These are phyloP conservation scores for Xylariaceae sp. DNA, from an alignment of 2,329 filamentous ascomycete species.

Conservation along the genomic window DNA sequence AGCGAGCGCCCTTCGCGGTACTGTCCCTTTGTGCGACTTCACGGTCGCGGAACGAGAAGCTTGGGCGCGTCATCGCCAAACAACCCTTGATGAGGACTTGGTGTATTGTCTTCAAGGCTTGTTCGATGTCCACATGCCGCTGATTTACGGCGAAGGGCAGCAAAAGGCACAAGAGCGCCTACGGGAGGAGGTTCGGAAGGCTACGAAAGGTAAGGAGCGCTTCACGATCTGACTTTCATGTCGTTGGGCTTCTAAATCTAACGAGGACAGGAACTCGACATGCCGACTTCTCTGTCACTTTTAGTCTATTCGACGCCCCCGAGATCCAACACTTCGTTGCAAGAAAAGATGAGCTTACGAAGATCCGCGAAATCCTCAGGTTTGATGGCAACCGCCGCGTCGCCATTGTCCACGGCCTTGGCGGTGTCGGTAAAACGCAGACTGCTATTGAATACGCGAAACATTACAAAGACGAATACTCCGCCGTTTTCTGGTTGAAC, in stretches of 20 bases:
- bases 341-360: slow-evolving; percentile 27
- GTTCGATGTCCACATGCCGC: slow-evolving; percentile 16
- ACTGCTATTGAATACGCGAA: slow-evolving; percentile 16
- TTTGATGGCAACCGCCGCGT: slow-evolving; percentile 22
- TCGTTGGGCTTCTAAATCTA: slow-evolving; percentile 6
- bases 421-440: too few species aligned
- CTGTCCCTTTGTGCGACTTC: slow-evolving; percentile 8
- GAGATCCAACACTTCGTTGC: slow-evolving; percentile 30
- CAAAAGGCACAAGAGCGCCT: slow-evolving; percentile 14
- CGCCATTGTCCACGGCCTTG: slow-evolving; percentile 16
- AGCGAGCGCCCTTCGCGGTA: slow-evolving; percentile 2
- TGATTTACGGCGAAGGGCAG: slow-evolving; percentile 14
- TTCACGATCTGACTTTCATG: not conserved
- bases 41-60: slow-evolving; percentile 9
- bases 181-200: slow-evolving; percentile 13
- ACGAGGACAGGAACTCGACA: slow-evolving; percentile 19
- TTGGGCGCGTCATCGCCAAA: slow-evolving; percentile 13
- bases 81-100: slow-evolving; percentile 14
- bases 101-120: slow-evolving; percentile 16
- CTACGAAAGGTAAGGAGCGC: slow-evolving; percentile 9
- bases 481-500: slow-evolving; percentile 18
- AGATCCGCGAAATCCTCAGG: slow-evolving; percentile 27
- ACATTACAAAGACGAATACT: slow-evolving; percentile 12
- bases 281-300: slow-evolving; percentile 26
- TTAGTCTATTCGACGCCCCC: slow-evolving; percentile 26